These are phyloP conservation scores for Triticum urartu DNA, from an alignment of 176 grass and related monocot species.

Conservation along the genomic window DNA sequence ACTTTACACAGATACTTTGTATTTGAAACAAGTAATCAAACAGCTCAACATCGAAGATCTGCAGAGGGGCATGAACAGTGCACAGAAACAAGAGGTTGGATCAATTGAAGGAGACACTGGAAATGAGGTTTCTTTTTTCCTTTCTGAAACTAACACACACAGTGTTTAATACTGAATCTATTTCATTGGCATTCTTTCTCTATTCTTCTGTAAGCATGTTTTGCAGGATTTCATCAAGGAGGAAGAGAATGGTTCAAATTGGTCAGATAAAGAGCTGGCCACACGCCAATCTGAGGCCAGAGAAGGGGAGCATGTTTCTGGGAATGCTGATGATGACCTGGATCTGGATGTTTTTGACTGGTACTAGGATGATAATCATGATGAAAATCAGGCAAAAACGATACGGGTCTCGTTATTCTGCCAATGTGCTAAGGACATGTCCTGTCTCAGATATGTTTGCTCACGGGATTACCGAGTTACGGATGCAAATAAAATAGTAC, in stretches of 20 bases:
- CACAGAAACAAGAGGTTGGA: conserved; percentile 14
- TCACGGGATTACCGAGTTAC: neutral
- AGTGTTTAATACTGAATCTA: neutral
- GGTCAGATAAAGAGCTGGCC: conserved; percentile 8
- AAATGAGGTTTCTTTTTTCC: conserved; percentile 32
- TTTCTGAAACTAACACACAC: neutral
- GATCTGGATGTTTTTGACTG: conserved; percentile 51
- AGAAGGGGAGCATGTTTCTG: conserved; percentile 13
- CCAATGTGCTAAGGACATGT: neutral
- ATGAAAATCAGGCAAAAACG: neutral
- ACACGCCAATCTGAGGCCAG: neutral
- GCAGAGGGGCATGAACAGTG: conserved; percentile 8
- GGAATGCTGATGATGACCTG: conserved; percentile 24
- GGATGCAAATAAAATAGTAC: neutral
- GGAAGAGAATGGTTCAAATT: conserved; percentile 19
- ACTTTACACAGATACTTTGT: conserved; percentile 56
- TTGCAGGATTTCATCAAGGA: conserved; percentile 5
- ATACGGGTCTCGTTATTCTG: neutral
- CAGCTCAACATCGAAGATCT: conserved; percentile 54
- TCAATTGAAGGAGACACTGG: conserved; percentile 23
- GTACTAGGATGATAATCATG: conserved; percentile 23
- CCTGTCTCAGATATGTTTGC: neutral
- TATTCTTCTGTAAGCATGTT: conserved; percentile 16
- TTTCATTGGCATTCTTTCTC: conserved; percentile 10
- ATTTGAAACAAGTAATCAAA: conserved; percentile 78